Percentiles rank a stretch among this genome's conserved stretches.
Evolutionary conservation across 1,139 yeast species (phyloP).

Genomic region (Lodderomyces metapsilosis): DNA sequence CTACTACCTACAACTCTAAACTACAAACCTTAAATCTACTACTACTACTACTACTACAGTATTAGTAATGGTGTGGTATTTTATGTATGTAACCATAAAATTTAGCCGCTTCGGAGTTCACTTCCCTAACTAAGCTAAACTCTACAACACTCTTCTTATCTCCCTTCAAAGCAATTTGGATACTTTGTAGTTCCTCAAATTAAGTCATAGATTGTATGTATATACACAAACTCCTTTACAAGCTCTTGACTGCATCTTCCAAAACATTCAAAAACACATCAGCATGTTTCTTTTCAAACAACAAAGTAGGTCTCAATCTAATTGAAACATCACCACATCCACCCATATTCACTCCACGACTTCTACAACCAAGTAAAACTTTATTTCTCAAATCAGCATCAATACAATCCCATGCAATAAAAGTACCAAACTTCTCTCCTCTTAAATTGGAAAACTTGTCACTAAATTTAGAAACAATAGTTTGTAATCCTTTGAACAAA

Average conservation of each 20-base stretch:
- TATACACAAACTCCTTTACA: slow-evolving; percentile 4
- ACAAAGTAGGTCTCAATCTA: slow-evolving; percentile 69
- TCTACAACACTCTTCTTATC: too few relatives aligned
- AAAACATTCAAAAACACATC: slow-evolving; percentile 54
- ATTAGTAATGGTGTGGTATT: too few relatives aligned
- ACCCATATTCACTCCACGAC: slow-evolving; percentile 65
- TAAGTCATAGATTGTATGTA: not conserved
- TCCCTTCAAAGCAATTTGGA: too few relatives aligned
- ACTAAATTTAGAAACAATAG: slow-evolving; percentile 45
- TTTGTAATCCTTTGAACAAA: slow-evolving; percentile 47
- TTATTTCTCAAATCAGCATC: slow-evolving; percentile 48
- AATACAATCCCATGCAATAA: slow-evolving; percentile 71
- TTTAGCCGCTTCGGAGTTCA: too few relatives aligned
- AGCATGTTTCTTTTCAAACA: slow-evolving; percentile 66
- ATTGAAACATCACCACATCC: slow-evolving; percentile 68
- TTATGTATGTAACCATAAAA: too few relatives aligned
- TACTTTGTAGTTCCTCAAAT: too few relatives aligned
- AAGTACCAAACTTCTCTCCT: slow-evolving; percentile 68
- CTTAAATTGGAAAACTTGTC: slow-evolving; percentile 51
- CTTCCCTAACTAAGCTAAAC: too few relatives aligned
- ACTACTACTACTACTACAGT: too few relatives aligned
- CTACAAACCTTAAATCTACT: too few relatives aligned
- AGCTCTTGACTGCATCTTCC: slow-evolving; percentile 26
- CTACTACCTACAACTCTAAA: too few relatives aligned
- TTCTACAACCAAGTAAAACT: slow-evolving; percentile 48